These are phyloP conservation scores for Nannizziopsis arthrosporioides DNA, from an alignment of 2,329 filamentous ascomycete genomes.

Conservation along the genomic window DNA sequence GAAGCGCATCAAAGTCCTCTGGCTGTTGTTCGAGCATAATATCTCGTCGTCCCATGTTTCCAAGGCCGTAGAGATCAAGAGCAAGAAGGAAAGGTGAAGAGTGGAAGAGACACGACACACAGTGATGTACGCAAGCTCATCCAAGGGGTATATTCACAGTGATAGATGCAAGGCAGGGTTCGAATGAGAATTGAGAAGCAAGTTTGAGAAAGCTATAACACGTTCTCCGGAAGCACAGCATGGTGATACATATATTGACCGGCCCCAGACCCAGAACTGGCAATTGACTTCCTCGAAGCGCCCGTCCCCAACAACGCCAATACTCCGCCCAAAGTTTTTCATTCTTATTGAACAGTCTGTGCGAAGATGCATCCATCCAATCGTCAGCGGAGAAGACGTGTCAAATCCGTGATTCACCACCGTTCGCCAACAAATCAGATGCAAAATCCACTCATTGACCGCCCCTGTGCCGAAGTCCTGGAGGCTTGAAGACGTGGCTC, in stretches of 20 bases:
- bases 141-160: background rate
- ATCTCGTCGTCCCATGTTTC: constrained; percentile 3
- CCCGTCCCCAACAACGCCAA: background rate
- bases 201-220: background rate
- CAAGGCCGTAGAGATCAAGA: background rate
- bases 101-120: background rate
- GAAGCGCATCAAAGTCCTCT: constrained; percentile 42
- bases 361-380: background rate
- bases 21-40: constrained; percentile 5
- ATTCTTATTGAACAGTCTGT: background rate
- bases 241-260: background rate
- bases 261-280: background rate
- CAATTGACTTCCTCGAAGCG: background rate
- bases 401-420: background rate
- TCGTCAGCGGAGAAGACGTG: background rate
- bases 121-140: background rate
- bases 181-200: background rate
- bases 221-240: background rate
- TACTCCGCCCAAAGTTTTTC: background rate
- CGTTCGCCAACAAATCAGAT: background rate
- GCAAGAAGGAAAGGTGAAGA: background rate
- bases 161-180: background rate
- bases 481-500: constrained; percentile 3
- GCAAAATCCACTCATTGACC: background rate
- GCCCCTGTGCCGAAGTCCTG: background rate